Evolutionary conservation across 495 filamentous ascomycete genomes (phyloP), one percentile per base, ranked within the genome.

Genomic region (Neurospora discreta): DNA sequence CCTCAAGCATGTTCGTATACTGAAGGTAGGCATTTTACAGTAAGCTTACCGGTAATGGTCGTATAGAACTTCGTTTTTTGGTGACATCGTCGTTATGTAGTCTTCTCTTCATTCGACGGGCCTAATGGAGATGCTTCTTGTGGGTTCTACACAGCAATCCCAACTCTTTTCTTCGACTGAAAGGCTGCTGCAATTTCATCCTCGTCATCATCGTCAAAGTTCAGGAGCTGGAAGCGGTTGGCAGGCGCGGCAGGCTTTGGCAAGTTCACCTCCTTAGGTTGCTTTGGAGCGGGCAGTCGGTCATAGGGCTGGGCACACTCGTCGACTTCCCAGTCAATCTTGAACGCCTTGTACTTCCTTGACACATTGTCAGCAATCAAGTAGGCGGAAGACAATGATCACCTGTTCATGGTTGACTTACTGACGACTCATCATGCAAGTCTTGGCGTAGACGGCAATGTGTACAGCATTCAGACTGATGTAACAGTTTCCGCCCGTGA

Each of bases 391-490:
- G 11, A 43, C 68, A 39, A 39, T 39, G 39, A 39, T 39, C 39
- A 7, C 0, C 0, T 30, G n/a, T 7, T 5, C 58, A 11, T 18
- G 20, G 20, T 5, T 36, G 7, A 75, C 82, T 73, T 80, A 85
- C 76, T 80, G 77, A 18, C 92, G 85, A 73, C 90, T 93, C 87
- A 91, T 89, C 89, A 96, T 90, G 80, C 92, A 95, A 7, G 87
- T 90, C 15, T 88, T 85, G 15, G 92, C 91, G 77, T 90, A 92
- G 26, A 92, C 84, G 0, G 92, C 90, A 73, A 90, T 90, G 79
- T 91, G 87, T 7, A 97, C 86, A 1, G 92, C 93, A 78, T 95
- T 96, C 10, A 90, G 89, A 68, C 88, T 89, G 69, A 95, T 86
- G 79, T 87, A 86, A 44, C 86, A 89, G 77, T 88, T 87, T 41